Percentiles rank a stretch among this genome's conserved stretches.
Evolutionary conservation across 176 grass and related monocot genomes (phyloP).

Genomic region (Triticum turgidum): DNA sequence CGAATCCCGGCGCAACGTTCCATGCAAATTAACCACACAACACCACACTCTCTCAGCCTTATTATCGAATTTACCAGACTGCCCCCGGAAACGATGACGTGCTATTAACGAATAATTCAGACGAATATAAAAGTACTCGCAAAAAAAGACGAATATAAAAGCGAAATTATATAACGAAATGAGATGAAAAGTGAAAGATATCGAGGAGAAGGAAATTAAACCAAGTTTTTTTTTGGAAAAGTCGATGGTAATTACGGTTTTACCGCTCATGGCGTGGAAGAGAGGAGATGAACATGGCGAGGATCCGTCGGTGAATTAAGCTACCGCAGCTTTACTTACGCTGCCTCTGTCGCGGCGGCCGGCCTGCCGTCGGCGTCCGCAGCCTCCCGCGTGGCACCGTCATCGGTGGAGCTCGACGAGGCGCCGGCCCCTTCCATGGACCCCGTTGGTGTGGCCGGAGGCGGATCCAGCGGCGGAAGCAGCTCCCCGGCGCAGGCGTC

Average conservation of each 20-base stretch:
- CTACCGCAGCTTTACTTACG: constrained; percentile 25
- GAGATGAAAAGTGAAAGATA: neutral
- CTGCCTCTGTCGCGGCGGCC: constrained; percentile 35
- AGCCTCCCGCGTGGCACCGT: constrained; percentile 34
- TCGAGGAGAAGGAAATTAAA: neutral
- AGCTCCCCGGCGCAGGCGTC: constrained; percentile 1
- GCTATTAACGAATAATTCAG: neutral
- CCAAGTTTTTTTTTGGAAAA: neutral
- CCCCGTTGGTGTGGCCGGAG: constrained; percentile 9
- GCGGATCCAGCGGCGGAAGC: constrained; percentile 39
- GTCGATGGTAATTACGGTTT: neutral
- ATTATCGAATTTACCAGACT: neutral
- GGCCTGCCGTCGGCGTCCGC: constrained; percentile 33
- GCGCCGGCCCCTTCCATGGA: constrained; percentile 37
- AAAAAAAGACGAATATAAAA: neutral
- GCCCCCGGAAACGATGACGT: neutral
- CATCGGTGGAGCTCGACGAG: constrained; percentile 48
- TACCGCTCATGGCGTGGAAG: neutral
- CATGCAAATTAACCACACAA: neutral
- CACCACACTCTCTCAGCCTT: neutral
- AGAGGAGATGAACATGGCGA: neutral
- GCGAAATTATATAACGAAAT: neutral
- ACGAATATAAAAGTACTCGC: neutral
- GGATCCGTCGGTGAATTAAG: neutral
- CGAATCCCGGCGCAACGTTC: constrained; percentile 30